phyloP scores from a whole-genome alignment of 441 rosid genomes.

The Breynia disticha region DNA sequence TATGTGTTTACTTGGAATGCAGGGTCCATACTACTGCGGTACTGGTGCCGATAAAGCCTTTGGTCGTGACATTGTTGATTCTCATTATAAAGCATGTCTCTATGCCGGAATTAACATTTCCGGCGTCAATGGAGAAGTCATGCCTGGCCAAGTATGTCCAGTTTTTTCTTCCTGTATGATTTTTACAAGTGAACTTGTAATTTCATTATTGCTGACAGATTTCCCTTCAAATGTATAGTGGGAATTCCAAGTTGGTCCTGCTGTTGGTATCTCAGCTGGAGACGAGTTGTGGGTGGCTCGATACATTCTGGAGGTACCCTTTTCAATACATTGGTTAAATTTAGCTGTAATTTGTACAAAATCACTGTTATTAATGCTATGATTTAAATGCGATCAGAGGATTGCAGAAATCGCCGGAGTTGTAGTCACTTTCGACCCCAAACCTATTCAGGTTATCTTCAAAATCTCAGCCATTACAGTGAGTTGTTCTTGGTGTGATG shows the following conservation, averaged over 20 bases:
- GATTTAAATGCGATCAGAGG: constrained; percentile 31
- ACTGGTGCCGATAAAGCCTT: constrained; percentile 68
- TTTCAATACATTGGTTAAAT: too few relatives aligned
- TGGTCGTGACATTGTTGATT: constrained; percentile 56
- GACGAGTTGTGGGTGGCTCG: constrained; percentile 76
- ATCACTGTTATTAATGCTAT: too few relatives aligned
- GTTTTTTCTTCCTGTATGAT: background rate
- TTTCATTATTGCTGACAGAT: background rate
- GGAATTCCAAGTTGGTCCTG: constrained; percentile 79
- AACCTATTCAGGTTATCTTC: constrained; percentile 37
- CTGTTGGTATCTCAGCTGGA: constrained; percentile 52
- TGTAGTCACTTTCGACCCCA: constrained; percentile 61
- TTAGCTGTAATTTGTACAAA: too few relatives aligned
- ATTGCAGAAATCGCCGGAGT: constrained; percentile 64
- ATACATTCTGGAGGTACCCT: constrained; percentile 54
- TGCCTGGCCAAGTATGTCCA: constrained; percentile 60
- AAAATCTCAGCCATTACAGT: background rate
- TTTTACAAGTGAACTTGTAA: background rate
- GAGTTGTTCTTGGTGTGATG: background rate
- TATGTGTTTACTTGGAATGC: background rate
- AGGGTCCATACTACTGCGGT: constrained; percentile 67
- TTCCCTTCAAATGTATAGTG: constrained; percentile 24
- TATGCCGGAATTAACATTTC: constrained; percentile 62
- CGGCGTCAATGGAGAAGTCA: constrained; percentile 75
- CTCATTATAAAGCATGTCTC: constrained; percentile 75